Percentiles rank a stretch among this genome's conserved stretches.
Conservation (phyloP, 2,329 filamentous ascomycete species). For the Ophiocordyceps camponoti-leonardi region DNA sequence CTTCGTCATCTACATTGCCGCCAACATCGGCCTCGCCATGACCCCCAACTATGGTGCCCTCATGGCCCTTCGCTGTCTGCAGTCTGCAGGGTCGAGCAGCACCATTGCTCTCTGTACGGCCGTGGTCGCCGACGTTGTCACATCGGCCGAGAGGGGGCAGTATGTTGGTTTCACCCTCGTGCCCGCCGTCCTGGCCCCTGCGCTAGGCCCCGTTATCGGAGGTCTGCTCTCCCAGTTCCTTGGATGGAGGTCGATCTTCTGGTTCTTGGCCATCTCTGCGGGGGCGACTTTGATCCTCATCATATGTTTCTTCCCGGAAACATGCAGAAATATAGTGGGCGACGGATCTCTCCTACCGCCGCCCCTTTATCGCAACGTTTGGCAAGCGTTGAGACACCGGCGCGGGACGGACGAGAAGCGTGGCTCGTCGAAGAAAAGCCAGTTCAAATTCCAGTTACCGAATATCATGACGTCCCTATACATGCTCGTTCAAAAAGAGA, state of each 20-base stretch:
- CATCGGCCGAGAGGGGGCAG: slow-evolving; percentile 41
- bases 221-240: slow-evolving; percentile 37
- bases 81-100: slow-evolving; percentile 39
- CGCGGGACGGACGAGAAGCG: background rate
- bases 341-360: slow-evolving; percentile 31
- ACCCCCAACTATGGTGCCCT: slow-evolving; percentile 30
- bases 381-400: slow-evolving; percentile 10
- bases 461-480: slow-evolving; percentile 21
- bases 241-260: slow-evolving; percentile 45
- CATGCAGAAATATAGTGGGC: slow-evolving; percentile 28
- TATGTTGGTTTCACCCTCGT: slow-evolving; percentile 37
- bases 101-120: slow-evolving; percentile 40
- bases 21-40: slow-evolving; percentile 35
- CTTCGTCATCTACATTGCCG: slow-evolving; percentile 33
- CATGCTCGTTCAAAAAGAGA: slow-evolving; percentile 24
- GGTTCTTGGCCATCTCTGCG: slow-evolving; percentile 36
- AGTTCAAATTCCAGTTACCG: slow-evolving; percentile 19
- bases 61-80: slow-evolving; percentile 35
- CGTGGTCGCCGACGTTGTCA: slow-evolving; percentile 46
- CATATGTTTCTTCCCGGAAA: slow-evolving; percentile 35
- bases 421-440: slow-evolving; percentile 4
- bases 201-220: slow-evolving; percentile 38
- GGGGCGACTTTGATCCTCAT: slow-evolving; percentile 23
- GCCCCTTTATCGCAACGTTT: slow-evolving; percentile 16
- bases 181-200: slow-evolving; percentile 28